phyloP scores from a whole-genome alignment of 2,329 filamentous ascomycete species.

The Fusarium paranaense region DNA sequence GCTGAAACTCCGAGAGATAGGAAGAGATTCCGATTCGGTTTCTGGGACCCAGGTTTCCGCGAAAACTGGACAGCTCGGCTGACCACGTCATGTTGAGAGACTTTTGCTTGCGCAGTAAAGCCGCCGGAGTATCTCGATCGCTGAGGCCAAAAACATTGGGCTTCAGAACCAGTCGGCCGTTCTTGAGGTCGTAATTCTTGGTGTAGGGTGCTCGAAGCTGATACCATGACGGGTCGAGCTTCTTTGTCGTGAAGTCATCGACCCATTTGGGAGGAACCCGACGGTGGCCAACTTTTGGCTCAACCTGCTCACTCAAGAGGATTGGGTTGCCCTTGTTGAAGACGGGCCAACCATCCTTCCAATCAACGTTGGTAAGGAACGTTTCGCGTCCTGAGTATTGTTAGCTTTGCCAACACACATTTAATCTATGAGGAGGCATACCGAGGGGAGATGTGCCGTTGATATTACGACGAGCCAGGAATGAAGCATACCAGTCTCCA shows the following conservation, averaged over 20 bases:
- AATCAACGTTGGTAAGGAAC: background rate
- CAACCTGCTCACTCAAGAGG: background rate
- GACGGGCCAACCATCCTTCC: background rate
- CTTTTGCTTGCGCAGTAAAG: background rate
- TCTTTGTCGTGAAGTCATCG: background rate
- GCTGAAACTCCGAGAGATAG: background rate
- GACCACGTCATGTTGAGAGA: background rate
- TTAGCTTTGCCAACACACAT: background rate
- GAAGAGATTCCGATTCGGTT: background rate
- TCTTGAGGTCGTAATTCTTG: background rate
- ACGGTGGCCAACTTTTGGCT: background rate
- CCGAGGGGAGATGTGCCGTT: background rate
- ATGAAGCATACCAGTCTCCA: background rate
- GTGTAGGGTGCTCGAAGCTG: background rate
- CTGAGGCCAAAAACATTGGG: background rate
- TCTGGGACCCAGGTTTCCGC: background rate
- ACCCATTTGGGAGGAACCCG: background rate
- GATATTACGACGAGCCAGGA: background rate
- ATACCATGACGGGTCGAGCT: background rate
- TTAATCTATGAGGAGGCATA: background rate
- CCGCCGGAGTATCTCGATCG: background rate
- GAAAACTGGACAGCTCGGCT: background rate
- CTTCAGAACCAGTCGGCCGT: background rate
- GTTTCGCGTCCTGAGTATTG: background rate
- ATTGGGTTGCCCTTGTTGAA: background rate